These are phyloP conservation scores for Falciphora oryzae DNA, from an alignment of 2,329 filamentous ascomycete species.

Conservation along the genomic window DNA sequence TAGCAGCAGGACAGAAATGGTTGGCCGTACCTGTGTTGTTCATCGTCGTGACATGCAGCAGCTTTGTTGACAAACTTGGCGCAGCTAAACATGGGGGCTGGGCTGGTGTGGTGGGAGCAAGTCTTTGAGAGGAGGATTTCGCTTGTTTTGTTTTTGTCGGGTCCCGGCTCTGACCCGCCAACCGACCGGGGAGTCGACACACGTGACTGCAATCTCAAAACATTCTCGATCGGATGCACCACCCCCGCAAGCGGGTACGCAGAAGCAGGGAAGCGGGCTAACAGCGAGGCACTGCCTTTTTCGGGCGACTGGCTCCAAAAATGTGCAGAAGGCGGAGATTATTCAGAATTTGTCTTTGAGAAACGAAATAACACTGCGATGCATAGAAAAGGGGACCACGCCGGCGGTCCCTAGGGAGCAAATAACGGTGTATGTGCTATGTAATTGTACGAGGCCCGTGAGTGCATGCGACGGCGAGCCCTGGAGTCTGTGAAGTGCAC, in stretches of 20 bases:
- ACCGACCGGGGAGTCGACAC: background rate
- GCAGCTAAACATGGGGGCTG: slow-evolving; percentile 1
- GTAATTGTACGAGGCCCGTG: background rate
- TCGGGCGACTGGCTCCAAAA: background rate
- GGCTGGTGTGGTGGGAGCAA: background rate
- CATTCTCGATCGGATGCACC: background rate
- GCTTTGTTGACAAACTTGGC: slow-evolving; percentile 1
- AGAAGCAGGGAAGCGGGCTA: background rate
- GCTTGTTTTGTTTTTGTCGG: background rate
- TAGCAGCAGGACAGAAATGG: background rate
- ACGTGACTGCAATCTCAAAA: background rate
- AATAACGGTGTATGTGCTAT: background rate
- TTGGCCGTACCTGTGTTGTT: background rate
- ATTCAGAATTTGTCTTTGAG: slow-evolving; percentile 1
- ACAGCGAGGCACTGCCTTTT: background rate
- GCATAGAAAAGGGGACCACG: background rate
- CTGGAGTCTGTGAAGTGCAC: background rate
- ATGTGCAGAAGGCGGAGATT: background rate
- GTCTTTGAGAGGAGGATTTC: background rate
- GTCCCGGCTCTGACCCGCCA: slow-evolving; percentile 1
- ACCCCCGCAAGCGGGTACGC: background rate
- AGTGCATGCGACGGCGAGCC: no score
- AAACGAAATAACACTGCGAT: slow-evolving; percentile 1
- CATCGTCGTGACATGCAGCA: background rate
- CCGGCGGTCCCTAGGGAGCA: background rate